A percentile compares a stretch with the other conserved stretches of the same genome.
Evolutionary conservation across 202 grass and related monocot species (phyloP).

Genomic region (Carex arenaria): DNA sequence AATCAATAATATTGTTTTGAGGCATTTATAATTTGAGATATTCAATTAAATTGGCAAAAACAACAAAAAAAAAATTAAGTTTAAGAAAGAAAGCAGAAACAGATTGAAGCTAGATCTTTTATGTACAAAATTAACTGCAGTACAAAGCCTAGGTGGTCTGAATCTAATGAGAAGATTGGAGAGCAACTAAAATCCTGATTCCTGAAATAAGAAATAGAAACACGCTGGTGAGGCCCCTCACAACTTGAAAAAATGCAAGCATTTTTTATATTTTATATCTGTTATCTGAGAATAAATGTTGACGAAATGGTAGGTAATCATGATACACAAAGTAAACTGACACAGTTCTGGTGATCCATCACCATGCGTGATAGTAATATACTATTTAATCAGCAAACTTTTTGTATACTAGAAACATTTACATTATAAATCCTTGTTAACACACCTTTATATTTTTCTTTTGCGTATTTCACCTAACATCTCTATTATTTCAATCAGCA

Average conservation of each 20-base stretch:
- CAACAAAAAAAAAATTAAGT: constrained; percentile 1
- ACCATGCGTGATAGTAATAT: not conserved
- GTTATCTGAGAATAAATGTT: not conserved
- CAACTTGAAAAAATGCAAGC: not conserved
- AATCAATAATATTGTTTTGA: not conserved
- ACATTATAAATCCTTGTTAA: too few species aligned
- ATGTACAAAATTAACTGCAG: constrained; percentile 23
- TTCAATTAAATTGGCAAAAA: constrained; percentile 11
- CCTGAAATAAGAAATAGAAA: not conserved
- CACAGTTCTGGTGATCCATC: not conserved
- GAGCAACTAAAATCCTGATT: not conserved
- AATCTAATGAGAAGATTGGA: constrained; percentile 9
- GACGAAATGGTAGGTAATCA: not conserved
- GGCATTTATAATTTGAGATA: constrained; percentile 9
- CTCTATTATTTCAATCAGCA: not conserved
- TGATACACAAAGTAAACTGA: not conserved
- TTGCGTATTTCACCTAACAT: not conserved
- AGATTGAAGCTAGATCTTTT: constrained; percentile 1
- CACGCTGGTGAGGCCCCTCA: not conserved
- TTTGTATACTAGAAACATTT: too few species aligned
- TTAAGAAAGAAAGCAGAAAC: not conserved
- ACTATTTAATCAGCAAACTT: not conserved
- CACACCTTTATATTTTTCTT: not conserved
- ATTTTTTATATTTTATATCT: not conserved
- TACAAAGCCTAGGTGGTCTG: constrained; percentile 8